Base-by-base conservation (phyloP, 768 basidiomycete genomes). In the Russula lepida region DNA sequence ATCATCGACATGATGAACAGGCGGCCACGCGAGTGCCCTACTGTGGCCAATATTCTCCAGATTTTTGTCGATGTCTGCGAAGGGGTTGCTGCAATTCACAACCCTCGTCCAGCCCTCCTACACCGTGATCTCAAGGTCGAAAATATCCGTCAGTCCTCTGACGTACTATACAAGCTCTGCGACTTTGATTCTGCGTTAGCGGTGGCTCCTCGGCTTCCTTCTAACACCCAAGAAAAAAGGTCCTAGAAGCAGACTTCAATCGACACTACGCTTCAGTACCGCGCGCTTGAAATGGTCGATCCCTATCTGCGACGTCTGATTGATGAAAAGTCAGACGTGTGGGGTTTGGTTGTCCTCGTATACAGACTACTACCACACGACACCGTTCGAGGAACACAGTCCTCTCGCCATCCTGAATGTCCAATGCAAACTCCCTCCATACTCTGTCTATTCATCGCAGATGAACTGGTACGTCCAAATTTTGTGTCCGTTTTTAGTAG, bases 1-100 rank as follows among this genome's bases (percentile, higher is more conserved):
- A 98, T 99, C 66, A 98, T 99, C 74, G 97, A 99, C 76, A 94
- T 98, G 88, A 94, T 99, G 91, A 99, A 99, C 74, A 85, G 94
- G 67, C 84, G 97, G 55, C 80, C 98, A 49, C 84, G 95, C 56
- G 94, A 98, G 74, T 84, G 97, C 27, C 80, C 98, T 44, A 95
- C 92, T 2, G 97, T 98, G 74, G 81, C 87, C 25, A 97, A 99
- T 74, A 98, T 99, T 68, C 80, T 99, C 56, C 93, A 94, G 73
- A 98, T 99, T 69, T 99, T 99, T 73, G 88, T 91, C 15, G 97
- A 98, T 71, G 91, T 98, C 27, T 97, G 94, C 70, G 97, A 99
- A 72, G 95, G 92, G 35, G 89, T 98, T 23, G 95, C 92, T 5
- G 88, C 84, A 63, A 98, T 99, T 97, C 97, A 99, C 72, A 88